phyloP scores from a whole-genome alignment of 164 flowering plant species.

The Warburgia ugandensis region DNA sequence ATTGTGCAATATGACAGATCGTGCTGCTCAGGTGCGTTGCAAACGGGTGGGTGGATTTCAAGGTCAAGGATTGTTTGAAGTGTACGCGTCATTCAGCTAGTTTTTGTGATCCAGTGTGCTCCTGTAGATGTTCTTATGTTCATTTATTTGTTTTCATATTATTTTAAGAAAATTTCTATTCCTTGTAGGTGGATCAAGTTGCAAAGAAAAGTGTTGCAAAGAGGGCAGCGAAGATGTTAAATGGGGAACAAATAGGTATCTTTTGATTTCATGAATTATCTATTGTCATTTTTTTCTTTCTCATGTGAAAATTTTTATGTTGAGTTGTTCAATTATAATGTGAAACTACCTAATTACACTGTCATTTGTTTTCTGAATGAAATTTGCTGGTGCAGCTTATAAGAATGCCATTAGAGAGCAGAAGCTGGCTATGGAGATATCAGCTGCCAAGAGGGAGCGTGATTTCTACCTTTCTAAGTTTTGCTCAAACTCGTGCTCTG shows the following conservation, averaged over 20 bases:
- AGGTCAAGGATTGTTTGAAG: slow-evolving; percentile 69
- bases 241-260: slow-evolving; percentile 86
- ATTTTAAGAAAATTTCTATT: slow-evolving; percentile 1
- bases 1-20: slow-evolving; percentile 31
- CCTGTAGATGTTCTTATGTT: too few relatives aligned
- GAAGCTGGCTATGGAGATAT: slow-evolving; percentile 64
- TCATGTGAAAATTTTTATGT: not conserved
- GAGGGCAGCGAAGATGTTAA: slow-evolving; percentile 66
- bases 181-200: slow-evolving; percentile 88
- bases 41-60: slow-evolving; percentile 63
- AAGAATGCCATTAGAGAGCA: slow-evolving; percentile 72
- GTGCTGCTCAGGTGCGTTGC: slow-evolving; percentile 42
- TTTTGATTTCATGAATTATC: not conserved
- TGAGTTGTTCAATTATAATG: too few relatives aligned
- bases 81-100: slow-evolving; percentile 35
- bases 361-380: not conserved
- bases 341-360: not conserved
- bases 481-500: slow-evolving; percentile 56
- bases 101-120: too few relatives aligned
- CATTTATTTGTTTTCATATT: not conserved
- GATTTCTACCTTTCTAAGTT: slow-evolving; percentile 71
- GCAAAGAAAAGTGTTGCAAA: slow-evolving; percentile 65
- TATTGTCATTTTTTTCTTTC: not conserved
- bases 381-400: slow-evolving; percentile 38
- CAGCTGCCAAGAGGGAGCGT: slow-evolving; percentile 79